Percentiles rank a stretch among this genome's conserved stretches.
These are phyloP conservation scores for Penicillium tannophilum DNA, from an alignment of 495 filamentous ascomycete species.

Conservation along the genomic window DNA sequence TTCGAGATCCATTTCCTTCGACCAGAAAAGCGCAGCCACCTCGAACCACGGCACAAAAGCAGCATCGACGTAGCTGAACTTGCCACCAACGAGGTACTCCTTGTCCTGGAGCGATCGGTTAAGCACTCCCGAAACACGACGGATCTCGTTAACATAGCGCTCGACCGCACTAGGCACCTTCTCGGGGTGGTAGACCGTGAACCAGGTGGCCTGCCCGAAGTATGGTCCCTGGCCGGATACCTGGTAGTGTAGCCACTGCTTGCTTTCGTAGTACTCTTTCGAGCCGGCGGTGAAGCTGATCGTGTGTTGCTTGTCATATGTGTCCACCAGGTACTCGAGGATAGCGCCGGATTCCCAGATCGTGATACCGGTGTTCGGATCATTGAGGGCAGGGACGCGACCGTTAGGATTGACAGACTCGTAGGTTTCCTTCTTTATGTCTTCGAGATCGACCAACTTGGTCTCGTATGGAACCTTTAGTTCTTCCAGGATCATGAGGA, in stretches of 20 bases:
- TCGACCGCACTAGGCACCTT: constrained; percentile 54
- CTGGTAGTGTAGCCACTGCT: constrained; percentile 47
- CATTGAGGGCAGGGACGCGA: constrained; percentile 61
- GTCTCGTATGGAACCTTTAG: constrained; percentile 59
- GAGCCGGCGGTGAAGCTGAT: constrained; percentile 49
- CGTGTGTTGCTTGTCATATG: constrained; percentile 58
- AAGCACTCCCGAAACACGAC: constrained; percentile 58
- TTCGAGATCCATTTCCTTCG: constrained; percentile 18
- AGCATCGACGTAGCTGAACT: constrained; percentile 50
- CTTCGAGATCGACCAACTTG: constrained; percentile 41
- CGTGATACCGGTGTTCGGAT: constrained; percentile 65
- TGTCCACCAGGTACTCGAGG: constrained; percentile 64
- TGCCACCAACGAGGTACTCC: constrained; percentile 57
- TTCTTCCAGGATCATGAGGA: constrained; percentile 62
- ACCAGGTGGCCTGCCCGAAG: constrained; percentile 55
- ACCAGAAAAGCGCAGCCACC: constrained; percentile 5
- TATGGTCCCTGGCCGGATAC: constrained; percentile 60
- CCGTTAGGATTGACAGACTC: constrained; percentile 72
- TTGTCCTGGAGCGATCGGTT: constrained; percentile 46
- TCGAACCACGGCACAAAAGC: constrained; percentile 49
- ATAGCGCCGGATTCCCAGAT: constrained; percentile 79
- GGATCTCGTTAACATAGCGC: constrained; percentile 57
- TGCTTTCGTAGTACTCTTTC: constrained; percentile 42
- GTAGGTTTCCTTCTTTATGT: constrained; percentile 60
- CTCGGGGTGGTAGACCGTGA: constrained; percentile 51